phyloP scores from a whole-genome alignment of 257 asterid genomes.

The Nicotiana knightiana region DNA sequence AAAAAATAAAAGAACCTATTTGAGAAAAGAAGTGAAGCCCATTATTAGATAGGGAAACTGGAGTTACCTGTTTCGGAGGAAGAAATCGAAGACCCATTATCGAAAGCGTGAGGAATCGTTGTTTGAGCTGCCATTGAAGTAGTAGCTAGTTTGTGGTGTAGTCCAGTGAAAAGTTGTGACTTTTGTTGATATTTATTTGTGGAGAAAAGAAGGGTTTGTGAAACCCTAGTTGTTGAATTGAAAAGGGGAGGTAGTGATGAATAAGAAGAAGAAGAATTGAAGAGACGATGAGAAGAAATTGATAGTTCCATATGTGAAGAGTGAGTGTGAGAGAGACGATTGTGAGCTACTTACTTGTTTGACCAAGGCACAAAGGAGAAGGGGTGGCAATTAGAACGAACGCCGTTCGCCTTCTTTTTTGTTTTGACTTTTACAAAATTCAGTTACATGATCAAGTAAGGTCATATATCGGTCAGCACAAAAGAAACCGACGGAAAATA shows the following conservation, averaged over 20 bases:
- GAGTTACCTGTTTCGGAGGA: constrained; percentile 35
- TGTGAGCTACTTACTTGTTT: neutral
- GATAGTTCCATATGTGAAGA: constrained; percentile 46
- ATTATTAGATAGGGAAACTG: neutral
- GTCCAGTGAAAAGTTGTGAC: constrained; percentile 16
- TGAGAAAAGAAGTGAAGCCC: neutral
- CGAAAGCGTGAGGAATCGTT: constrained; percentile 26
- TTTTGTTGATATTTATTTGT: constrained; percentile 31
- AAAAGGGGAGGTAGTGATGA: constrained; percentile 5
- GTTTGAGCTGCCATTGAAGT: constrained; percentile 31
- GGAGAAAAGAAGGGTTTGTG: constrained; percentile 29
- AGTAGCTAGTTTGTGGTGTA: constrained; percentile 9
- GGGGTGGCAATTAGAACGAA: neutral
- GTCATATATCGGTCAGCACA: no score
- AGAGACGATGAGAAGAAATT: constrained; percentile 18
- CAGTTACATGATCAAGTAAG: no score
- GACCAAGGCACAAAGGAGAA: neutral
- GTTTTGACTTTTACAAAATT: no score
- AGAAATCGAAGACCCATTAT: constrained; percentile 45
- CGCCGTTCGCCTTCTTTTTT: neutral
- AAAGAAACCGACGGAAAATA: no score
- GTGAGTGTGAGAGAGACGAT: neutral
- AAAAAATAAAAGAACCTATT: no score
- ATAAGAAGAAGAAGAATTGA: constrained; percentile 17
- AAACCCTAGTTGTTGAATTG: constrained; percentile 13